Evolutionary conservation across 768 basidiomycete species (phyloP).

Genomic region (Polyporus arcularius): DNA sequence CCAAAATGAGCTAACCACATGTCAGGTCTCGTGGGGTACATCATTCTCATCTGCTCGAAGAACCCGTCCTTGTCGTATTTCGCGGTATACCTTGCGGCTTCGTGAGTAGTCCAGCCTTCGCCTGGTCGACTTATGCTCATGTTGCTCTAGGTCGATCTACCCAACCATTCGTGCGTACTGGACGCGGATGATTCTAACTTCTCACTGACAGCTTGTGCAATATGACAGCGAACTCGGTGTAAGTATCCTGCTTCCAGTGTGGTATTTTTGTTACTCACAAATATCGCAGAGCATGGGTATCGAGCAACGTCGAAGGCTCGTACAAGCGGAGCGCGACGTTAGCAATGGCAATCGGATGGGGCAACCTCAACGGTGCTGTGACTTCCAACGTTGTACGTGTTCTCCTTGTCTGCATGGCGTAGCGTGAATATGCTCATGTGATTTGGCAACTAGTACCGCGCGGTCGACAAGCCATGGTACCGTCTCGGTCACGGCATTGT

Average conservation of each 20-base stretch:
- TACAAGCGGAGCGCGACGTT: slow-evolving; percentile 74
- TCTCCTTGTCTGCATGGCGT: neutral
- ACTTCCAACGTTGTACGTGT: slow-evolving; percentile 63
- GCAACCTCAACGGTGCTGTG: slow-evolving; percentile 71
- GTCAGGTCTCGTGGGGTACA: slow-evolving; percentile 57
- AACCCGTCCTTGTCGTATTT: slow-evolving; percentile 70
- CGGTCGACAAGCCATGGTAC: slow-evolving; percentile 66
- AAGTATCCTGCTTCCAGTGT: slow-evolving; percentile 23
- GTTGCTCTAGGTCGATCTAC: slow-evolving; percentile 41
- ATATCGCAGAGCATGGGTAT: slow-evolving; percentile 61
- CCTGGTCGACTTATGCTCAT: neutral
- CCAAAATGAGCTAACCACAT: neutral
- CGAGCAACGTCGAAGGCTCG: slow-evolving; percentile 70
- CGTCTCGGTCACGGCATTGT: slow-evolving; percentile 68
- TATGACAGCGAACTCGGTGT: slow-evolving; percentile 47
- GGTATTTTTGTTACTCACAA: slow-evolving; percentile 3
- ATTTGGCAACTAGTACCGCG: slow-evolving; percentile 53
- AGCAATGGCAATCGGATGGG: slow-evolving; percentile 70
- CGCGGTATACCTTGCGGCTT: slow-evolving; percentile 68
- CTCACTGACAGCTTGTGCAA: neutral
- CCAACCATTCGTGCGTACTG: slow-evolving; percentile 44
- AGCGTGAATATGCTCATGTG: neutral
- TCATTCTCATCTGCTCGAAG: slow-evolving; percentile 62
- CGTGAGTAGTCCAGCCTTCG: slow-evolving; percentile 43
- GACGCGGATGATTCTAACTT: neutral